phyloP scores from a whole-genome alignment of 2,329 filamentous ascomycete species.

The Camptophora hylomeconis region DNA sequence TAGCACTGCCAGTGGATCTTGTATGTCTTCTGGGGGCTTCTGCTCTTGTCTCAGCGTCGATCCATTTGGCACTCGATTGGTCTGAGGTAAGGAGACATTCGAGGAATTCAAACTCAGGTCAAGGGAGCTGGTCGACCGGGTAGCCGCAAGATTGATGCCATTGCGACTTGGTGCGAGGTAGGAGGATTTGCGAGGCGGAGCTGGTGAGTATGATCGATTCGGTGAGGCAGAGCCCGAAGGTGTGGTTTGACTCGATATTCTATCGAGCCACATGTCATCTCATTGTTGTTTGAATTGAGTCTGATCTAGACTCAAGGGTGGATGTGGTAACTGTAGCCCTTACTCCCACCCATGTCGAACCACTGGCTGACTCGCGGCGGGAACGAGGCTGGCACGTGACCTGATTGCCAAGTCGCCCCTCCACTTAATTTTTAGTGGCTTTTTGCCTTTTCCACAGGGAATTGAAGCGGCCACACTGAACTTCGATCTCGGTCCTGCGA shows the following conservation, averaged over 20 bases:
- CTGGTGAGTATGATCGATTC: slow-evolving; percentile 59
- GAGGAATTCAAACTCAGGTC: slow-evolving; percentile 61
- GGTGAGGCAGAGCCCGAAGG: slow-evolving; percentile 49
- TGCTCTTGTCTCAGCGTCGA: slow-evolving; percentile 50
- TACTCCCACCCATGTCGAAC: no score
- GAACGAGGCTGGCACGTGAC: no score
- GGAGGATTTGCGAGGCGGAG: slow-evolving; percentile 53
- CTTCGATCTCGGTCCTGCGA: no score
- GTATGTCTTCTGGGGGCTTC: slow-evolving; percentile 40
- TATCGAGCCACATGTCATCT: slow-evolving; percentile 90
- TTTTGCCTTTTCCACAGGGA: no score
- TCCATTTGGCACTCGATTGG: slow-evolving; percentile 53
- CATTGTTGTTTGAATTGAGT: no score
- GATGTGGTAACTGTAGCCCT: no score
- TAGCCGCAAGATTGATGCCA: slow-evolving; percentile 51
- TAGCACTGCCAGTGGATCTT: slow-evolving; percentile 61
- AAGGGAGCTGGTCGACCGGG: slow-evolving; percentile 62
- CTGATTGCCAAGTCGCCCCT: no score
- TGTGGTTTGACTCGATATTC: slow-evolving; percentile 60
- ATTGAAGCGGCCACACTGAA: no score
- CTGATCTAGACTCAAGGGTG: no score
- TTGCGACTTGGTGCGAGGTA: slow-evolving; percentile 56
- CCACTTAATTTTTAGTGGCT: no score
- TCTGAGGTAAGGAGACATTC: slow-evolving; percentile 57
- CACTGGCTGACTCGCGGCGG: no score